These are phyloP conservation scores for Termitomyces sp. DNA, from an alignment of 768 basidiomycete species.

Conservation along the genomic window DNA sequence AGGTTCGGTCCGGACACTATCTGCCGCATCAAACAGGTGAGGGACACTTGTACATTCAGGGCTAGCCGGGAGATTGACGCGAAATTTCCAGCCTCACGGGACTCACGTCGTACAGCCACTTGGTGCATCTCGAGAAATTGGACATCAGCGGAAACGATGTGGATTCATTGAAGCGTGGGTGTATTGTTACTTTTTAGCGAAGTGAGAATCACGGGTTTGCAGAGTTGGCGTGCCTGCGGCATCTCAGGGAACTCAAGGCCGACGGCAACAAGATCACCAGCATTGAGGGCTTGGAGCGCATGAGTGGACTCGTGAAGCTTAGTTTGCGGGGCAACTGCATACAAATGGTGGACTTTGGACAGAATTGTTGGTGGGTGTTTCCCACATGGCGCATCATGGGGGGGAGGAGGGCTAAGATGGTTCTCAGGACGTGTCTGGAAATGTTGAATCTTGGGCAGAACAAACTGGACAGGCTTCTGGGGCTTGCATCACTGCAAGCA, in stretches of 20 bases:
- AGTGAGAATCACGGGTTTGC: slow-evolving; percentile 1
- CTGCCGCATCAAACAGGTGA: slow-evolving; percentile 71
- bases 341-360: slow-evolving; percentile 49
- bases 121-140: slow-evolving; percentile 80
- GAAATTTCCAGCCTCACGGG: slow-evolving; percentile 74
- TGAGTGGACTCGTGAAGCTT: slow-evolving; percentile 81
- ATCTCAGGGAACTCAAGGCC: slow-evolving; percentile 85
- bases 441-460: slow-evolving; percentile 81
- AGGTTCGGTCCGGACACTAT: slow-evolving; percentile 64
- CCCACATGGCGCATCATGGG: slow-evolving; percentile 14
- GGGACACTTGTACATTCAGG: slow-evolving; percentile 19
- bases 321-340: slow-evolving; percentile 76
- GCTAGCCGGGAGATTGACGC: neutral
- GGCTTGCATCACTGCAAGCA: slow-evolving; percentile 55
- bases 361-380: slow-evolving; percentile 63
- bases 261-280: slow-evolving; percentile 78
- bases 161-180: slow-evolving; percentile 83
- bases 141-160: slow-evolving; percentile 90
- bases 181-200: slow-evolving; percentile 5
- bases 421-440: slow-evolving; percentile 60
- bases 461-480: slow-evolving; percentile 49
- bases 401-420: neutral
- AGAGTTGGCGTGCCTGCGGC: slow-evolving; percentile 84
- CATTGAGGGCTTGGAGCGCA: slow-evolving; percentile 68
- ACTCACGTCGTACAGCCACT: slow-evolving; percentile 83